Base-by-base conservation (phyloP, 495 filamentous ascomycete species). In the Penicillium diatomitis region DNA sequence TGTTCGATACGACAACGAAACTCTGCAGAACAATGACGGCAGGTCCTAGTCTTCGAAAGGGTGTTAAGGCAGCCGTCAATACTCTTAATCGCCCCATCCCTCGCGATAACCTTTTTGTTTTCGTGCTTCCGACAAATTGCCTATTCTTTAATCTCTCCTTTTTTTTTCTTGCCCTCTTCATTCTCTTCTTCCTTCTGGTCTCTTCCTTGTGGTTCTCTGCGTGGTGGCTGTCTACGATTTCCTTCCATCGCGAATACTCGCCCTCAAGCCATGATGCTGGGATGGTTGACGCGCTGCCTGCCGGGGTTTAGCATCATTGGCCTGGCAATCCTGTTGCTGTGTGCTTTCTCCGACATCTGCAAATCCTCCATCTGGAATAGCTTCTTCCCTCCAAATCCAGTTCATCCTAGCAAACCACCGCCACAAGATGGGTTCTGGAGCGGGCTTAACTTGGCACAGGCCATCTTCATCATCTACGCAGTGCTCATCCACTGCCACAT, bases 251-350 rank as follows among this genome's bases (percentile, higher is more conserved):
- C 35, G 9, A 3, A 37, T 43, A 29, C 28, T 42, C 46, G 8
- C 33, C 10, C 42, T 44, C 5, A 38, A 2, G 34, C 40, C 46
- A 57, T 11, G 28, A 64, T 66, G 58, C 35, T 56, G 42, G 52
- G 38, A 30, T 69, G 66, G 66, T 10, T 54, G n/a, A 63, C 63
- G 30, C 60, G 66, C 28, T 70, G 67, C 53, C 48, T 70, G 34
- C 67, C 66, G 11, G 65, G 64, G 32, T 58, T 70, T 42, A 68
- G 67, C 53, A 58, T 70, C n/a, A 53, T 70, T 10, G 53, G 43
- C 1, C 53, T 68, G 34, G 58, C 63, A 7, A 34, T 54, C 3
- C 44, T 61, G 28, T 42, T 66, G 5, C 42, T 53, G 6, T 52
- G 57, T 11, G 59, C 65, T 10, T 64, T 62, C 38, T 50, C 63